phyloP scores from a whole-genome alignment of 805 yeast genomes.

The Brettanomyces custersianus region DNA sequence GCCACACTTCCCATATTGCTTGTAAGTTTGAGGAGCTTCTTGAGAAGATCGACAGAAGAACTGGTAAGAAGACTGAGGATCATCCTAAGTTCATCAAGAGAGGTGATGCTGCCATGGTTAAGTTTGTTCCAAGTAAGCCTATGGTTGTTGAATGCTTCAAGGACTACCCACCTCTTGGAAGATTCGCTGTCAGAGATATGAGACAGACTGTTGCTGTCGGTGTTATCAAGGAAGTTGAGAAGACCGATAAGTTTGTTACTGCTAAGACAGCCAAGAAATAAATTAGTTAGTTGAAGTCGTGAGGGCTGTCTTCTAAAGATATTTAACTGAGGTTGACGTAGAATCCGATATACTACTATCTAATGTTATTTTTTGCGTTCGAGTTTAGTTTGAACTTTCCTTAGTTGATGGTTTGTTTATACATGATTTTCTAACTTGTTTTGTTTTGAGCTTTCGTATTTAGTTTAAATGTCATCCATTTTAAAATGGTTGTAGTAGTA shows the following conservation, averaged over 20 bases:
- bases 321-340: no score
- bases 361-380: no score
- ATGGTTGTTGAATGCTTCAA: conserved; percentile 92
- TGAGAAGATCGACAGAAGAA: conserved; percentile 84
- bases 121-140: conserved; percentile 81
- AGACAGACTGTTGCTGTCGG: conserved; percentile 99
- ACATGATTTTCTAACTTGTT: not conserved
- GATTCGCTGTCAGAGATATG: conserved; percentile 99
- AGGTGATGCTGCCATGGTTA: conserved; percentile 94
- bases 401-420: not conserved
- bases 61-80: conserved; percentile 87
- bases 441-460: no score
- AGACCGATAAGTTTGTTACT: conserved; percentile 83
- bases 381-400: not conserved
- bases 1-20: conserved; percentile 91
- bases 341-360: no score
- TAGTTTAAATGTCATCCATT: no score
- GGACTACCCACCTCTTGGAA: conserved; percentile 95
- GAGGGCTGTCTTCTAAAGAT: no score
- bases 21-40: conserved; percentile 78
- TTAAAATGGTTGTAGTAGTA: no score
- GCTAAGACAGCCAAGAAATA: conserved; percentile 28
- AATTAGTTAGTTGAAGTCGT: not conserved
- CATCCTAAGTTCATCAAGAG: conserved; percentile 90
- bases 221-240: conserved; percentile 93